These are phyloP conservation scores for Pelagophyceae sp. DNA, from an alignment of 352 stramenopile genomes.

Conservation along the genomic window DNA sequence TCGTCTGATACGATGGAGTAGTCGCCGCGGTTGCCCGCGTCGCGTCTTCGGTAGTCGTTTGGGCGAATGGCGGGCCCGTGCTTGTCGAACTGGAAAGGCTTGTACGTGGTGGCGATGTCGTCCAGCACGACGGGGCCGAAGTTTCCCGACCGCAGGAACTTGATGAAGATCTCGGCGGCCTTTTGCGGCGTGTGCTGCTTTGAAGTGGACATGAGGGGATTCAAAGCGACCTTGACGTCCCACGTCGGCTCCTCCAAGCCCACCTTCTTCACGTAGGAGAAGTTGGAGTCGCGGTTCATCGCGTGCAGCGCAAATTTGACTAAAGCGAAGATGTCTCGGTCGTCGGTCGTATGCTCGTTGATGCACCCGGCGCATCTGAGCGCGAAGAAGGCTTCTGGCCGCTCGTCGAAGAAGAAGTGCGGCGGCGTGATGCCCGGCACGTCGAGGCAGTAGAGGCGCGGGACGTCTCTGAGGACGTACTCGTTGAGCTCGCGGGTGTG, in stretches of 20 bases:
- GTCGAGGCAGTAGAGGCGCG: constrained; percentile 28
- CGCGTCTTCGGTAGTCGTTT: no score
- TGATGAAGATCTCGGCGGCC: constrained; percentile 24
- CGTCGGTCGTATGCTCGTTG: constrained; percentile 1
- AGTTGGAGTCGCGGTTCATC: constrained; percentile 20
- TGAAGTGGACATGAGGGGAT: no score
- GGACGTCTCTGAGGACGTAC: constrained; percentile 24
- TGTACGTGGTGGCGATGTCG: constrained; percentile 16
- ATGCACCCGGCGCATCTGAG: constrained; percentile 18
- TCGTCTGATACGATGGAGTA: no score
- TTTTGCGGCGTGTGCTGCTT: constrained; percentile 18
- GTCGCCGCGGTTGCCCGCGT: no score
- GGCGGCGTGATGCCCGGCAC: constrained; percentile 27
- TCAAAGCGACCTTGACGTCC: constrained; percentile 14
- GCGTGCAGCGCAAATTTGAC: constrained; percentile 21
- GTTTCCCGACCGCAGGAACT: constrained; percentile 29
- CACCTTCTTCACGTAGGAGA: constrained; percentile 27
- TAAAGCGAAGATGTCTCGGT: constrained; percentile 12
- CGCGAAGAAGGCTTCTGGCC: constrained; percentile 21
- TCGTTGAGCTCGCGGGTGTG: constrained; percentile 28
- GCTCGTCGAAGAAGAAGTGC: constrained; percentile 24
- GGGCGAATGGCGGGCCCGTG: no score
- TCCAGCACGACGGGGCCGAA: constrained; percentile 25
- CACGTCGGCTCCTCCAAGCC: constrained; percentile 21
- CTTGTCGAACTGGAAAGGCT: constrained; percentile 20